Evolutionary conservation across 768 basidiomycete genomes (phyloP), one percentile per base, ranked within the genome.

Genomic region (Rhodosporidiobolus sp.): DNA sequence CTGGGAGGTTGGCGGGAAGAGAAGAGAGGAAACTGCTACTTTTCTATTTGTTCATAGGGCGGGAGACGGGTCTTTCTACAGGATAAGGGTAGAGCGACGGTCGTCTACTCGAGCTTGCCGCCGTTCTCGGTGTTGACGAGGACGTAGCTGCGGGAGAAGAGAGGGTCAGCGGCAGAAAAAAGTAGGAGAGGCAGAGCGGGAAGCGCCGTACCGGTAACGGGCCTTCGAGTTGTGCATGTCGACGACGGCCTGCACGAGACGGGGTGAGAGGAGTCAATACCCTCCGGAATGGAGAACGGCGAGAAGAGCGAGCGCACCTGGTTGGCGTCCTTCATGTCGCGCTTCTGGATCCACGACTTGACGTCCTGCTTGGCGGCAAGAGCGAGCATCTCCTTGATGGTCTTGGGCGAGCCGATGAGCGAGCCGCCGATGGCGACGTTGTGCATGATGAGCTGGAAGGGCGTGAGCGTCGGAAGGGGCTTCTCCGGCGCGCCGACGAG

Each of bases 351-450:
- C 83, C 84, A 86, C 19, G 84, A 83, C 76, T 84, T 83, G 73
- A 88, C 80, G 2, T 82, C 81, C 79, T 88, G 85, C 72, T 85
- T 82, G 11, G 83, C 84, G 2, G 86, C 86, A 43, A 89, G 83
- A 62, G 86, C 79, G 49, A 88, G 83, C 88, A 88, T 89, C 67
- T 84, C 83, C 26, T 83, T 65, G n/a, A 83, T 84, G 10, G 50
- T 20, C 11, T 8, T 30, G 35, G 76, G 77, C 5, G 59, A 56
- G 28, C 71, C 77, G 50, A 74, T 77, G 7, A 69, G 79, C 63
- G 70, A 79, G 71, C 72, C 73, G 11, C 61, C 61, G 34, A 81
- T 57, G 46, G 77, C 72, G 38, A 78, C 64, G 22, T 48, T 52
- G 55, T 54, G 30, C 50, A 71, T 61, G 43, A 72, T 59, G 56